Conservation (phyloP, 371 early-diverging fungal genomes). For the Mortierella sp. region DNA sequence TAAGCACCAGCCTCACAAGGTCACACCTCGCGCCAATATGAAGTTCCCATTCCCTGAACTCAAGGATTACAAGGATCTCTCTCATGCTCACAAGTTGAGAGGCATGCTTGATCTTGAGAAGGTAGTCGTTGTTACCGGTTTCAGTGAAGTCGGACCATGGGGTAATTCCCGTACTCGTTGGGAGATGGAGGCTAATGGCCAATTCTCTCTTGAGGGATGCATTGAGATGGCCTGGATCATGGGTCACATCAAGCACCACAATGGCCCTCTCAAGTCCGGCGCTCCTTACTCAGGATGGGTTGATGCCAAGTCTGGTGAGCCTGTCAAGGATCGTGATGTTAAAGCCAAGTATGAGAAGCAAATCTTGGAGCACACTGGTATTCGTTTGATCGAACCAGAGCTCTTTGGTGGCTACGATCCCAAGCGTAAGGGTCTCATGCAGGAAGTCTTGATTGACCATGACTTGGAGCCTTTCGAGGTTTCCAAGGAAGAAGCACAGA, state of each 20-base stretch:
- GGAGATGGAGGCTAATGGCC: slow-evolving; percentile 96
- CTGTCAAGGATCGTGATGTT: slow-evolving; percentile 92
- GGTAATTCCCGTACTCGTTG: slow-evolving; percentile 96
- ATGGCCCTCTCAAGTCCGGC: slow-evolving; percentile 88
- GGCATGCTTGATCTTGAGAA: slow-evolving; percentile 94
- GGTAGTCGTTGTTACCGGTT: slow-evolving; percentile 95
- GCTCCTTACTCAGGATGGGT: slow-evolving; percentile 94
- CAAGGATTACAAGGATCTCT: slow-evolving; percentile 74
- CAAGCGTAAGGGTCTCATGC: slow-evolving; percentile 87
- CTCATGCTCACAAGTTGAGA: slow-evolving; percentile 80
- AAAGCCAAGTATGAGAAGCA: slow-evolving; percentile 94
- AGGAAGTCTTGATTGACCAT: slow-evolving; percentile 93
- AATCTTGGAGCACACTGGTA: slow-evolving; percentile 94
- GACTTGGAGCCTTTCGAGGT: slow-evolving; percentile 94
- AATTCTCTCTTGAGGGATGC: slow-evolving; percentile 96
- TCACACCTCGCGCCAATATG: slow-evolving; percentile 94
- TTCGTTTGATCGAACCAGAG: slow-evolving; percentile 94
- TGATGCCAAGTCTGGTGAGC: slow-evolving; percentile 90
- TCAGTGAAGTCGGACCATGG: slow-evolving; percentile 95
- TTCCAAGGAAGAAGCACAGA: slow-evolving; percentile 92
- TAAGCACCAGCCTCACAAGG: slow-evolving; percentile 81
- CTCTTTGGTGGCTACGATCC: slow-evolving; percentile 95
- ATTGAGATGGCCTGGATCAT: slow-evolving; percentile 98
- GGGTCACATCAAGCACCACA: slow-evolving; percentile 94
- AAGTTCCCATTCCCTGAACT: slow-evolving; percentile 91